These are phyloP conservation scores for Mycena leptocephala DNA, from an alignment of 768 basidiomycete species.

Conservation along the genomic window DNA sequence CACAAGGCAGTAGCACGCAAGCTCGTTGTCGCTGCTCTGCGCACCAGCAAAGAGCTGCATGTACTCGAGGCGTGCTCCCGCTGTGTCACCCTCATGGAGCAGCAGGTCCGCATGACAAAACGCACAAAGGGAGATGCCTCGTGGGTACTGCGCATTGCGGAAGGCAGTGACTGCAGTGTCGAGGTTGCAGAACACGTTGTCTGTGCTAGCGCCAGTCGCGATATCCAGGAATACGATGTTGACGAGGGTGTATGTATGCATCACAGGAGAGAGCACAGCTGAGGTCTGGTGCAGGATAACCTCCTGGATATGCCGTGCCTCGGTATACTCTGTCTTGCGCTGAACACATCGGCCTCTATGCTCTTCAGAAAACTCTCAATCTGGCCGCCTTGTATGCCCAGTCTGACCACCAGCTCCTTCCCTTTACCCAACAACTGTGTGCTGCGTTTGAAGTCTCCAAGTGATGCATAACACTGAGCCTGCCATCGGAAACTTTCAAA, in stretches of 20 bases:
- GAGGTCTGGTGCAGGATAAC: neutral
- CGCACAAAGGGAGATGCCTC: neutral
- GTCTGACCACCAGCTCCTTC: neutral
- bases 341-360: neutral
- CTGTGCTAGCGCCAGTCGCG: neutral
- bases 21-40: neutral
- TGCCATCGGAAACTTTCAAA: neutral
- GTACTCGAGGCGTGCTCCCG: neutral
- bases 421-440: neutral
- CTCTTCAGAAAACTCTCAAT: neutral
- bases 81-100: neutral
- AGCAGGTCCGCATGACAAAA: neutral
- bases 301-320: neutral
- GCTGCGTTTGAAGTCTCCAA: neutral
- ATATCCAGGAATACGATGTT: neutral
- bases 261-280: neutral
- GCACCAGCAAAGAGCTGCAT: neutral
- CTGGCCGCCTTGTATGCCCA: neutral
- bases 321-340: constrained; percentile 3
- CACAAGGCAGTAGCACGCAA: neutral
- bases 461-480: neutral
- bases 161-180: neutral
- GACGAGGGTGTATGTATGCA: neutral
- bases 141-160: neutral
- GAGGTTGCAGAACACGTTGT: neutral